Evolutionary conservation across 345 rosid species (phyloP).

Genomic region (thale cress (Arabidopsis thaliana)): TAIR10.1 NC_003076.8:16942501-16943000

Average conservation of each 20-base stretch:
- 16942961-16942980: slow-evolving; percentile 47
- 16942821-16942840: slow-evolving; percentile 65
- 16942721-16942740: neutral
- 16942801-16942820: slow-evolving; percentile 70
- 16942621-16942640: neutral
- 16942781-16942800: slow-evolving; percentile 71
- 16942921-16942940: slow-evolving; percentile 66
- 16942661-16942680: slow-evolving; percentile 9
- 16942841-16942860: slow-evolving; percentile 52
- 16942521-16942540: too few relatives aligned
- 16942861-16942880: slow-evolving; percentile 64
- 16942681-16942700: neutral
- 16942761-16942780: slow-evolving; percentile 73
- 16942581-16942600: too few relatives aligned
- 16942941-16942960: slow-evolving; percentile 48
- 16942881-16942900: slow-evolving; percentile 60
- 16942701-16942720: slow-evolving; percentile 1
- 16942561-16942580: too few relatives aligned
- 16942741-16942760: slow-evolving; percentile 14
- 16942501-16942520: too few relatives aligned
- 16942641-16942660: neutral
- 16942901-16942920: slow-evolving; percentile 56
- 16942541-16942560: too few relatives aligned
- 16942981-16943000: slow-evolving; percentile 56
- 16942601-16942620: neutral